Evolutionary conservation across 345 rosid genomes (phyloP), one percentile per base, ranked within the genome.

Genomic region (Aurinia saxatilis): DNA sequence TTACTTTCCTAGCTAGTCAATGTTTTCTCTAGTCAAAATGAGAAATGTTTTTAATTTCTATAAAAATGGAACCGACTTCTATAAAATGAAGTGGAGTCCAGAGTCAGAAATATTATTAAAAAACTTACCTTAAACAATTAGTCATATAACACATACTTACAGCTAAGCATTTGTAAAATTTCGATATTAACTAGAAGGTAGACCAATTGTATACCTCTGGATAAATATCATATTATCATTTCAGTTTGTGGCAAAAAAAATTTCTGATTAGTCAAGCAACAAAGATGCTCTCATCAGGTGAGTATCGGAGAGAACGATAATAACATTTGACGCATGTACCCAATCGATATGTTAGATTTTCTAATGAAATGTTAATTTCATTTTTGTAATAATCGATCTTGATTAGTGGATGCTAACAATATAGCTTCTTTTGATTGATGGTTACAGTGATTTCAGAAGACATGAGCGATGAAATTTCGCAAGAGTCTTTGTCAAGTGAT

Each of bases 361-460:
- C 7, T 8, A 12, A 18, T 33, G 30, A 16, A 18, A 4, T 14
- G 46, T 65, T 37, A 12, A 8, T 39, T 31, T 50, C 1, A 4
- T 3, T 56, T 3, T 18, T 11, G 19, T 40, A 12, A 42, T 11
- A 49, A 21, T 48, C 30, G 25, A 21, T 21, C 23, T 19, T n/a
- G n/a, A n/a, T n/a, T 49, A 31, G 11, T 14, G 11, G 10, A 50
- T 58, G 52, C 52, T 67, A 67, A 57, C 18, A 33, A 1, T 27
- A 19, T 27, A 19, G 16, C 34, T 39, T 7, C 1, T 42, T 42
- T 49, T 57, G 2, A 11, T 7, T 25, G 33, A 13, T 54, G 30
- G 15, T 17, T 74, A 63, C 71, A 86, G 98, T 88, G 60, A 88
- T 82, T 85, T 88, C 90, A n/a, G 59, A 78, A 0, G 81, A 82